Percentiles rank a stretch among this genome's conserved stretches.
These are phyloP conservation scores for Colletotrichum chrysophilum DNA, from an alignment of 2,329 filamentous ascomycete species.

Conservation along the genomic window DNA sequence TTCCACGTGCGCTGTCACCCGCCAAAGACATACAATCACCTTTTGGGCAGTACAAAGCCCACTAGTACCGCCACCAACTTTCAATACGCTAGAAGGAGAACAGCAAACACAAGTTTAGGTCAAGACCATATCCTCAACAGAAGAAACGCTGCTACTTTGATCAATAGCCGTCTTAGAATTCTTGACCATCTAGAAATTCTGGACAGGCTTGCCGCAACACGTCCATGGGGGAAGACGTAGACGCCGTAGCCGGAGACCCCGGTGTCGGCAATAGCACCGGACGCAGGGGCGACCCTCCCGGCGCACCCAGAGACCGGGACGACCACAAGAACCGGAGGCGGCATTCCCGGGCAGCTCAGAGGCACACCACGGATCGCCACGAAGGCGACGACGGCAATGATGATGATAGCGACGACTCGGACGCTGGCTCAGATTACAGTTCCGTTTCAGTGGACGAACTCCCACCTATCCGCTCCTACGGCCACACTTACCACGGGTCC, in stretches of 20 bases:
- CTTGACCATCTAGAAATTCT: background rate
- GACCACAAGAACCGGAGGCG: slow-evolving; percentile 5
- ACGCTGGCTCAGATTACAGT: slow-evolving; percentile 32
- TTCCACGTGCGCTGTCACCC: background rate
- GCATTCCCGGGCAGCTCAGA: background rate
- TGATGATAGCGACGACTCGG: slow-evolving; percentile 28
- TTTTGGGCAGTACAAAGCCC: background rate
- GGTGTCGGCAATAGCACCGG: slow-evolving; percentile 10
- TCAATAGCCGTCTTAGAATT: background rate
- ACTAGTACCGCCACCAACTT: background rate
- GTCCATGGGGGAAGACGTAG: slow-evolving; percentile 15
- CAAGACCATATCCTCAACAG: background rate
- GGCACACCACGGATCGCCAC: background rate
- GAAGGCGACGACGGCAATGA: slow-evolving; percentile 24
- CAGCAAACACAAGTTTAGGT: background rate
- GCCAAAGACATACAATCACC: background rate
- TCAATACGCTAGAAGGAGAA: background rate
- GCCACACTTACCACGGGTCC: slow-evolving; percentile 41
- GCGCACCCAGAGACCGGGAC: background rate
- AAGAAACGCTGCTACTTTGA: background rate
- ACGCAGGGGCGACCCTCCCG: background rate
- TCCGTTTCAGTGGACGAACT: slow-evolving; percentile 35
- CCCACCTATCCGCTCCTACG: slow-evolving; percentile 37
- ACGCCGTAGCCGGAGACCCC: background rate
- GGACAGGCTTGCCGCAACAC: background rate